Base-by-base conservation (phyloP, 108 stramenopile genomes). In the Discostella pseudostelligera region DNA sequence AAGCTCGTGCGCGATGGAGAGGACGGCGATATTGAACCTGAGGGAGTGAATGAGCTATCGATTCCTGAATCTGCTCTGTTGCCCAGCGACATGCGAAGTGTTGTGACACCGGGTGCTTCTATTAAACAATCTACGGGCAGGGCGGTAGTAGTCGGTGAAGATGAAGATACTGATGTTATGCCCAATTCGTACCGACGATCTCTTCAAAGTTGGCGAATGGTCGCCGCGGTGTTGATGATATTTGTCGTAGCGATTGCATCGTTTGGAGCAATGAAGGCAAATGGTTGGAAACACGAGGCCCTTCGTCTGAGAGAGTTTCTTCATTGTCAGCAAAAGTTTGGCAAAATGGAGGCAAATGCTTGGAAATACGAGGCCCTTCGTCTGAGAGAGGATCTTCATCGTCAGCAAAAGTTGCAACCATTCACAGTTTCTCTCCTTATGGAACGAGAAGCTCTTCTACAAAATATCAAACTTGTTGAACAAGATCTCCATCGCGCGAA, bases 21-120 rank as follows among this genome's bases (percentile, higher is more conserved):
- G 8, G 42, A 24, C 3, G 8, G 22, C 3, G 8, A 39, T 8
- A 12, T 17, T 22, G 2, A 40, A 22, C 25, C 17, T 22, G 58
- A 59, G 20, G 19, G 11, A 19, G 39, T 39, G n/a, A 12, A 43
- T 39, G 42, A 39, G 42, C 42, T 59, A 10, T 25, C 58, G 22
- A 42, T 59, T 7, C 58, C 58, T 21, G 58, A 59, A 42, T 24
- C 58, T 20, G 58, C 40, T 17, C 40, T 59, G 37, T 59, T 59
- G 39, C 58, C 58, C 24, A 59, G 58, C 10, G 58, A 59, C 25
- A 43, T 59, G 2, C 24, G 58, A 4, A 59, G 39, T 6, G 25
- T 59, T 17, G 39, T 25, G 13, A 39, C 58, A 39, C 14, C 39
- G 14, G 14, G 1, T 17, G n/a, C 17, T 20, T 3, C 39, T 21